These are phyloP conservation scores for Serendipita sp. DNA, from an alignment of 1,284 basidiomycete species.

Conservation along the genomic window DNA sequence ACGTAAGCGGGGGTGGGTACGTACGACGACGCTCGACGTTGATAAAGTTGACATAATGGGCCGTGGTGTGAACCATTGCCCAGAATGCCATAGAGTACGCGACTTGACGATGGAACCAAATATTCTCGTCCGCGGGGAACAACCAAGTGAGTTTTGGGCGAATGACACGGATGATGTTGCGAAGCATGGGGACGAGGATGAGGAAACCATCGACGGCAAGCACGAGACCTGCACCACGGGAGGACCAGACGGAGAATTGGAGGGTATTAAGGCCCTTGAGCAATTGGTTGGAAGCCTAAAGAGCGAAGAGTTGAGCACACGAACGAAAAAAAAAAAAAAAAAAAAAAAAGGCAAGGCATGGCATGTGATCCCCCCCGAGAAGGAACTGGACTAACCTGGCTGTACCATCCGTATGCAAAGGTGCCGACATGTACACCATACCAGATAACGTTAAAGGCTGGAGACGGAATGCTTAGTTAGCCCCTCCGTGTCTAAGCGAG, in stretches of 20 bases:
- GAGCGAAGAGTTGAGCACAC: not conserved
- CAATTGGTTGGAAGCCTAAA: conserved; percentile 43
- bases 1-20: conserved; percentile 18
- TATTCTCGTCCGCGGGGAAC: conserved; percentile 79
- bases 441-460: conserved; percentile 33
- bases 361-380: too few relatives aligned
- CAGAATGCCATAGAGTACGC: conserved; percentile 83
- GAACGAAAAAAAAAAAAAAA: not conserved
- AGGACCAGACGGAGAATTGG: conserved; percentile 69
- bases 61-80: conserved; percentile 74
- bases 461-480: not conserved
- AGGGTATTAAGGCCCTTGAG: conserved; percentile 63
- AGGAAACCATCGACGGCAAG: conserved; percentile 71
- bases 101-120: conserved; percentile 85
- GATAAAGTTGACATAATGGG: conserved; percentile 85
- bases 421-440: conserved; percentile 56
- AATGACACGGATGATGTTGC: conserved; percentile 67
- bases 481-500: conserved; percentile 41
- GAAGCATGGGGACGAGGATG: conserved; percentile 73
- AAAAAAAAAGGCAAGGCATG: not conserved
- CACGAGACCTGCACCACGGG: conserved; percentile 74
- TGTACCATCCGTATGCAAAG: conserved; percentile 69
- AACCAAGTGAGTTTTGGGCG: conserved; percentile 63
- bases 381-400: conserved; percentile 36
- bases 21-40: conserved; percentile 67